These are phyloP conservation scores for Corylus americana DNA, from an alignment of 306 rosid genomes.

Conservation along the genomic window DNA sequence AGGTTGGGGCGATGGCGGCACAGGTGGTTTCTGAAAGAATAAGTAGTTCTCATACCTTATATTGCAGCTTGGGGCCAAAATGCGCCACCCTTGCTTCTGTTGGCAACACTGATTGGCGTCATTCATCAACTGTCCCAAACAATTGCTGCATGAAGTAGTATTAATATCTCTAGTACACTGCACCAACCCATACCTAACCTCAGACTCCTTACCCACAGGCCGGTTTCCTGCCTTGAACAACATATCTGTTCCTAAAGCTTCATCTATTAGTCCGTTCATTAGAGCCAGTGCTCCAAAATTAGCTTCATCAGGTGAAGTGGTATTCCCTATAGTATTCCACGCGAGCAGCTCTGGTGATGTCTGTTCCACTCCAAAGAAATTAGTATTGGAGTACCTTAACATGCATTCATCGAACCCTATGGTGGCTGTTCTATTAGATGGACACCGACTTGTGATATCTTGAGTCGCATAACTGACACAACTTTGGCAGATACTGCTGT, in stretches of 20 bases:
- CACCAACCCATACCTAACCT: conserved; percentile 6
- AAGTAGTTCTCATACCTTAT: background rate
- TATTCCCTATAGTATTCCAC: background rate
- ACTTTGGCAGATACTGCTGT: background rate
- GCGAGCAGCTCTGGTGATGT: background rate
- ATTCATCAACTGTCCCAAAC: conserved; percentile 9
- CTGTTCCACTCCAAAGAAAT: background rate
- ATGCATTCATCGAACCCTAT: background rate
- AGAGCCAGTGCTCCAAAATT: conserved; percentile 3
- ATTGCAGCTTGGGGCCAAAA: conserved; percentile 21
- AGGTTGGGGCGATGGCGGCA: background rate
- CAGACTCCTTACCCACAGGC: background rate
- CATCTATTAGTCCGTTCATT: background rate
- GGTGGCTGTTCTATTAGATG: background rate
- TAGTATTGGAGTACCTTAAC: background rate
- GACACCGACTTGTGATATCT: background rate
- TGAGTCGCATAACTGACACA: background rate
- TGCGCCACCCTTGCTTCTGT: conserved; percentile 14
- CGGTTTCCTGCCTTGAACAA: conserved; percentile 8
- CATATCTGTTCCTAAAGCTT: background rate
- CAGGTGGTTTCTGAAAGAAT: background rate
- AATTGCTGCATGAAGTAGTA: background rate
- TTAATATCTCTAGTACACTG: conserved; percentile 29
- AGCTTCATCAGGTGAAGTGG: background rate
- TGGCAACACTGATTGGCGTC: background rate